Conservation (phyloP, 441 rosid genomes). For the Dalechampia spathulata region DNA sequence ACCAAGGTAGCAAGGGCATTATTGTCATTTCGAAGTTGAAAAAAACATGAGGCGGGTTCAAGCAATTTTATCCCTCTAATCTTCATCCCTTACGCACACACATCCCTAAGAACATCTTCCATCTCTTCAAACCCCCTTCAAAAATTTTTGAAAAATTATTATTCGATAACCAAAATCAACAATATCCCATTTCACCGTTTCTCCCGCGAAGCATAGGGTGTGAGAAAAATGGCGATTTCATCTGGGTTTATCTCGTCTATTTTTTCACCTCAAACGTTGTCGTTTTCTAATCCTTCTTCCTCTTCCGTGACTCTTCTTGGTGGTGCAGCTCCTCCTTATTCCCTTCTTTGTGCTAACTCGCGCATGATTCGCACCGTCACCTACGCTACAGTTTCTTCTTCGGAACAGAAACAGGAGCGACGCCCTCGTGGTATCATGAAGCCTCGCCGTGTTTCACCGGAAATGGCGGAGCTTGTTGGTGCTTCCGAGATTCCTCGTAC, state of each 20-base stretch:
- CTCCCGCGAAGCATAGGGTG: background rate
- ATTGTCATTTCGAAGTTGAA: too few relatives aligned
- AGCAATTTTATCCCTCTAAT: too few relatives aligned
- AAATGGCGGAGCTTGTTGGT: conserved; percentile 80
- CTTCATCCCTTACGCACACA: too few relatives aligned
- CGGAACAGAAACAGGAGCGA: conserved; percentile 35
- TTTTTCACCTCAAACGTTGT: conserved; percentile 28
- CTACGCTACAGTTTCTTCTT: conserved; percentile 26
- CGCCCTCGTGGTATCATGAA: conserved; percentile 77
- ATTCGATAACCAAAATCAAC: too few relatives aligned
- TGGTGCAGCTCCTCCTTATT: too few relatives aligned
- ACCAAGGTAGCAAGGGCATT: too few relatives aligned
- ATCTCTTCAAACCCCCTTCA: too few relatives aligned
- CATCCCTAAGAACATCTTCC: too few relatives aligned
- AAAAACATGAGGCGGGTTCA: too few relatives aligned
- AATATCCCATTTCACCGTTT: too few relatives aligned
- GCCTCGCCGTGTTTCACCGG: conserved; percentile 74
- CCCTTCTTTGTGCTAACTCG: conserved; percentile 17
- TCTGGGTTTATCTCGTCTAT: conserved; percentile 36
- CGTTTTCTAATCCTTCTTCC: conserved; percentile 20
- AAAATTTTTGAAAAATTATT: too few relatives aligned
- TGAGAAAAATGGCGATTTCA: conserved; percentile 38
- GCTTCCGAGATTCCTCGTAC: conserved; percentile 76
- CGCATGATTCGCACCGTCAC: conserved; percentile 35
- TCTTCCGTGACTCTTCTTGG: conserved; percentile 9